A percentile compares a stretch with the other conserved stretches of the same genome.
These are phyloP conservation scores for Beauveria bassiana DNA, from an alignment of 2,329 filamentous ascomycete genomes.

Conservation along the genomic window DNA sequence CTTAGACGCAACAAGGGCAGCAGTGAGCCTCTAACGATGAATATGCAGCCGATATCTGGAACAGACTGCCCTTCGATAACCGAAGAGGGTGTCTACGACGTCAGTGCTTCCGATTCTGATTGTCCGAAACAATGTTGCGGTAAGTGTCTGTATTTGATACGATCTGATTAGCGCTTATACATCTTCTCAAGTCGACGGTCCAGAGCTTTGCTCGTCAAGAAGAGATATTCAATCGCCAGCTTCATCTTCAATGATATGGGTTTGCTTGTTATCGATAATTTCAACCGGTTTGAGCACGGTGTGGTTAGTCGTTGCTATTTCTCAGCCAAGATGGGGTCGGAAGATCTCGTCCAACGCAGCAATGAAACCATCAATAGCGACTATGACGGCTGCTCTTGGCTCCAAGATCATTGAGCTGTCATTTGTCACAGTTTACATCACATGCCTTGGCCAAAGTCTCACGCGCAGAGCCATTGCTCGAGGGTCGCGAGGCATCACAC, in stretches of 20 bases:
- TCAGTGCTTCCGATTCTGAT: neutral
- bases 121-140: neutral
- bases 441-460: slow-evolving; percentile 66
- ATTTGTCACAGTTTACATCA: slow-evolving; percentile 70
- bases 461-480: slow-evolving; percentile 60
- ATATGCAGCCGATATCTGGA: neutral
- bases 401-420: slow-evolving; percentile 72
- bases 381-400: slow-evolving; percentile 57
- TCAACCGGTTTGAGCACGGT: slow-evolving; percentile 57
- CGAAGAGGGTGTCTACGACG: neutral
- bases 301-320: slow-evolving; percentile 56
- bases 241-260: slow-evolving; percentile 15
- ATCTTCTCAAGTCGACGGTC: slow-evolving; percentile 17
- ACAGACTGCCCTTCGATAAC: neutral
- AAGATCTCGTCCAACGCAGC: slow-evolving; percentile 45
- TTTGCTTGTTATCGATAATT: slow-evolving; percentile 52
- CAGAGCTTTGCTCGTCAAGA: slow-evolving; percentile 26
- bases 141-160: neutral
- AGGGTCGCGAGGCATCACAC: slow-evolving; percentile 55
- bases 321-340: slow-evolving; percentile 54
- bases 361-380: slow-evolving; percentile 56
- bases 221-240: slow-evolving; percentile 24
- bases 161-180: neutral
- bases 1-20: neutral
- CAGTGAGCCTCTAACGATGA: neutral